Evolutionary conservation across 148 eudicot species (phyloP).

Genomic region (Polygonum aviculare): DNA sequence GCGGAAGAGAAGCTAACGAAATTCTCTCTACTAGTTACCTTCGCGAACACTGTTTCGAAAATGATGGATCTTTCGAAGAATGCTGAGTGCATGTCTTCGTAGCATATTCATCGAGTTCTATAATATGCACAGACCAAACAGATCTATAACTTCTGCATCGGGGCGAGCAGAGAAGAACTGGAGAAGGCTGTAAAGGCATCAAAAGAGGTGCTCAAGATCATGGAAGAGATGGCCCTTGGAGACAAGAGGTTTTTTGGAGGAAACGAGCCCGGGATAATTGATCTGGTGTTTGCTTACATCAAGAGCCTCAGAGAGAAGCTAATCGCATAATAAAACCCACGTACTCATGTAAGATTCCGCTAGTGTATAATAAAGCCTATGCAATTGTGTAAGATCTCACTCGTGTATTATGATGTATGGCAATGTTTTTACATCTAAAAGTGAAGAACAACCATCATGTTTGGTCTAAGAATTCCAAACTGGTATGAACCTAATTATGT

Average conservation of each 20-base stretch:
- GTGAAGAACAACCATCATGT: too few species aligned
- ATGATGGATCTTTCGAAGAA: not conserved
- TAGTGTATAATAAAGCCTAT: not conserved
- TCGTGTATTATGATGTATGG: not conserved
- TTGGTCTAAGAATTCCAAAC: too few species aligned
- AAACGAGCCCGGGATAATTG: constrained; percentile 13
- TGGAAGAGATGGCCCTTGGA: constrained; percentile 9
- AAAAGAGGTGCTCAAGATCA: constrained; percentile 12
- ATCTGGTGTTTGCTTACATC: constrained; percentile 14
- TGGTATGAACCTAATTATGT: too few species aligned
- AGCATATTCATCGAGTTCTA: not conserved
- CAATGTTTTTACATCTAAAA: not conserved
- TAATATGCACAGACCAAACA: not conserved
- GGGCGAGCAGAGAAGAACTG: constrained; percentile 11
- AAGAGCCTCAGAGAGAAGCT: not conserved
- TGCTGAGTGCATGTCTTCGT: too few species aligned
- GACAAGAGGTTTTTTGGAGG: constrained; percentile 18
- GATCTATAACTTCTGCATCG: not conserved
- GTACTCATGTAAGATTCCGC: not conserved
- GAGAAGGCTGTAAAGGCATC: constrained; percentile 19
- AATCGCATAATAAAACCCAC: not conserved
- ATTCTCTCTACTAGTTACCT: too few species aligned
- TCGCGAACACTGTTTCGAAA: too few species aligned
- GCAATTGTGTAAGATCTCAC: not conserved
- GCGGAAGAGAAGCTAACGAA: constrained; percentile 16